Base-by-base conservation (phyloP, 2,329 filamentous ascomycete species). In the Alternaria consortialis region DNA sequence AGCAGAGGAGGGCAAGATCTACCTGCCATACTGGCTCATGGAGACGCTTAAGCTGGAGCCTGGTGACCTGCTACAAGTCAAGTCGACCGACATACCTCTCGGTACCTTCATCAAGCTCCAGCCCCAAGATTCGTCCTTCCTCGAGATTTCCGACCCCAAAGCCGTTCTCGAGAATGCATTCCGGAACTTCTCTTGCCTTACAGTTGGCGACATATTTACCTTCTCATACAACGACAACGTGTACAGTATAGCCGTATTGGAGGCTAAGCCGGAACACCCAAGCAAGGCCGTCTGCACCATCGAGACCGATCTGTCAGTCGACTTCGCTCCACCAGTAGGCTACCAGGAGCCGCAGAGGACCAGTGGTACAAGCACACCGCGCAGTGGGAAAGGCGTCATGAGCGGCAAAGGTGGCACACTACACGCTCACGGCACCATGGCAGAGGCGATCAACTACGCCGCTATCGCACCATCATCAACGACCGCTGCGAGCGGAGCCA, bases 1-100 rank as follows among this genome's bases (percentile, higher is more conserved):
- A 58, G 95, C 95, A 4, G 95, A 99, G 77, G 95, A 99, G 80
- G 95, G 95, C 51, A 91, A 95, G 77, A 93, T 96, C 55, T 99
- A 99, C 80, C 85, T 99, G 63, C 95, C 95, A 32, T 93, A 94
- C 79, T 99, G 95, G 93, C 91, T 98, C 83, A 98, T 99, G 95
- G 88, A 93, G 82, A 95, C 92, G 0, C 87, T 99, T 5, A 83
- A 87, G 2, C 88, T 99, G 57, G 94, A 98, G 60, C 92, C 94
- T 1, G 95, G 95, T 53, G 95, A 99, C 74, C 89, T 99, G 72
- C 86, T 99, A 4, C 94, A 99, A 81, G 90, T 97, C 79, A 96
- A 96, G 80, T 96, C 93, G 8, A 98, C 95, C 2, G 94, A 97
- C 42, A 87, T 99, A 15, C 92, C 94, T 52, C 89, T 94, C 0